Percentiles rank a stretch among this genome's conserved stretches.
These are phyloP conservation scores for Candida pseudoglaebosa DNA, from an alignment of 805 yeast genomes.

Conservation along the genomic window DNA sequence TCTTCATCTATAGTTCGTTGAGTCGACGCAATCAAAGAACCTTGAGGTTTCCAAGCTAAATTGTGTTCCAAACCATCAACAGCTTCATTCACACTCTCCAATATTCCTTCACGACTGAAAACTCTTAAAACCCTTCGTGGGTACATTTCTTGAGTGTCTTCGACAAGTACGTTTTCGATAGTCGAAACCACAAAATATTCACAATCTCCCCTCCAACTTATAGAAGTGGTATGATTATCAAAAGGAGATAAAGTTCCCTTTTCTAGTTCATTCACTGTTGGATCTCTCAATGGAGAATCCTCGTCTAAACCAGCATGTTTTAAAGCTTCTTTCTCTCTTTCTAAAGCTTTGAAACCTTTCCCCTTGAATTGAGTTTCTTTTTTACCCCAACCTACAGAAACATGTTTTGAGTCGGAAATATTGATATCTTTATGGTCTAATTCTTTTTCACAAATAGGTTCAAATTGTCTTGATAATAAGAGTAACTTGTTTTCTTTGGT, in stretches of 20 bases:
- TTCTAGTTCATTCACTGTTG: constrained; percentile 77
- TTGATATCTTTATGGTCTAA: constrained; percentile 59
- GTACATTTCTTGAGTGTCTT: constrained; percentile 31
- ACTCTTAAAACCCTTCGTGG: constrained; percentile 79
- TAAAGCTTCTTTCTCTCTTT: constrained; percentile 55
- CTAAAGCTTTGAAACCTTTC: constrained; percentile 78
- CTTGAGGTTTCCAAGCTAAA: constrained; percentile 88
- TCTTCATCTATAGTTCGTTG: constrained; percentile 59
- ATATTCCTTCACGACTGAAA: constrained; percentile 70
- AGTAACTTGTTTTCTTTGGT: constrained; percentile 60
- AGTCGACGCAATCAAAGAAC: constrained; percentile 78
- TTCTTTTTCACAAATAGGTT: constrained; percentile 65
- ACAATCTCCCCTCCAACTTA: constrained; percentile 97
- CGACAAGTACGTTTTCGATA: constrained; percentile 48
- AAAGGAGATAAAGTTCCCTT: constrained; percentile 55
- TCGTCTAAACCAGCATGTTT: constrained; percentile 66
- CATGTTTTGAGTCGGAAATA: constrained; percentile 65
- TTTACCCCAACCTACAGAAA: constrained; percentile 98
- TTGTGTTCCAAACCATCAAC: constrained; percentile 74
- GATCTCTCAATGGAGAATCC: constrained; percentile 67
- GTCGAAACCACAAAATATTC: constrained; percentile 71
- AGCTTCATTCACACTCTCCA: constrained; percentile 85
- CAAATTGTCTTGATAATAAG: constrained; percentile 70
- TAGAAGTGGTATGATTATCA: constrained; percentile 46
- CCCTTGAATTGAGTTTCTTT: constrained; percentile 96